Evolutionary conservation across 192 early-diverging fungal genomes (phyloP).

Genomic region (Backusella parvicylindrica): DNA sequence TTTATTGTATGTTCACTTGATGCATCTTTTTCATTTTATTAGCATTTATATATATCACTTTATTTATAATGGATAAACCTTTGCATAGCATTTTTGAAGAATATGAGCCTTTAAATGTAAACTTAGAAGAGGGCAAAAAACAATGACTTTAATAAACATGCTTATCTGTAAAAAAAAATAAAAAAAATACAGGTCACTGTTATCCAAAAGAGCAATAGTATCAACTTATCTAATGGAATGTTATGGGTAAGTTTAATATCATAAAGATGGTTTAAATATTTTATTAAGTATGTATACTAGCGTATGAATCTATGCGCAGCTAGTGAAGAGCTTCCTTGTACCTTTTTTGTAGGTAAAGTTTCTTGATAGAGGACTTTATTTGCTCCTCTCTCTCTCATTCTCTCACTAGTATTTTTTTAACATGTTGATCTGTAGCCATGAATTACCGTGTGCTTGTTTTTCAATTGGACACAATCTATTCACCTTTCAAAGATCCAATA

Average conservation of each 20-base stretch:
- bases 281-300: too few species aligned
- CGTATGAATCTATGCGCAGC: slow-evolving; percentile 43
- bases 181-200: slow-evolving; percentile 16
- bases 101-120: slow-evolving; percentile 18
- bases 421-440: slow-evolving; percentile 21
- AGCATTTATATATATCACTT: too few species aligned
- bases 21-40: background rate
- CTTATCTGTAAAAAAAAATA: too few species aligned
- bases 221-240: slow-evolving; percentile 11
- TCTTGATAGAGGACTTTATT: background rate
- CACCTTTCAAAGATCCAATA: slow-evolving; percentile 16
- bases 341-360: slow-evolving; percentile 38
- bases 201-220: slow-evolving; percentile 11
- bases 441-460: slow-evolving; percentile 31
- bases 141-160: background rate
- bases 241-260: slow-evolving; percentile 13
- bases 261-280: too few species aligned
- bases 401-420: background rate
- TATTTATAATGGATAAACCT: background rate
- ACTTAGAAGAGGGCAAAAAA: background rate
- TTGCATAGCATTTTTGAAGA: slow-evolving; percentile 15
- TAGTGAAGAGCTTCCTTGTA: slow-evolving; percentile 34
- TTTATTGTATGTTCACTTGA: background rate
- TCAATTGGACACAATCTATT: slow-evolving; percentile 23
- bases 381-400: too few species aligned